Percentiles rank a stretch among this genome's conserved stretches.
phyloP scores from a whole-genome alignment of 805 yeast species.

The Candida ovalis region DNA sequence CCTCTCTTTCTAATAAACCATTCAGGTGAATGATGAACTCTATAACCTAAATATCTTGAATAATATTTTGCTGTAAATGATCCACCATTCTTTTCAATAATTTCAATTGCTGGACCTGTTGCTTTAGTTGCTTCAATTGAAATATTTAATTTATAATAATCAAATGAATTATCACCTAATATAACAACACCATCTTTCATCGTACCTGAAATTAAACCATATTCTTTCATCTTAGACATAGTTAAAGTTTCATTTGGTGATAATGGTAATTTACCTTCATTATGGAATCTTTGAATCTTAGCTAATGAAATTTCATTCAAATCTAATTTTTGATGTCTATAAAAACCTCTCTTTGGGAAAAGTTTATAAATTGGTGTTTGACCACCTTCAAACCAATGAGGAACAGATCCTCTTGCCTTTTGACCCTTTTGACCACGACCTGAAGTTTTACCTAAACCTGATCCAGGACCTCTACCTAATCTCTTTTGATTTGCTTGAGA shows the following conservation, averaged over 20 bases:
- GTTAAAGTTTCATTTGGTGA: constrained; percentile 60
- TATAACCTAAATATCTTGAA: constrained; percentile 55
- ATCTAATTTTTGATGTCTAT: constrained; percentile 53
- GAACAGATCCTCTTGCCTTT: constrained; percentile 88
- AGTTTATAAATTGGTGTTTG: constrained; percentile 87
- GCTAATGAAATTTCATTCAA: constrained; percentile 61
- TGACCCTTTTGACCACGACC: constrained; percentile 99
- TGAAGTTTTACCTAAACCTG: constrained; percentile 89
- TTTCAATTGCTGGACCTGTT: constrained; percentile 63
- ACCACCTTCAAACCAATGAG: constrained; percentile 97
- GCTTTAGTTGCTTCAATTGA: constrained; percentile 83
- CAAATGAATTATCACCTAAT: constrained; percentile 58
- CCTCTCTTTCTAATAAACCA: constrained; percentile 67
- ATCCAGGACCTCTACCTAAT: constrained; percentile 95
- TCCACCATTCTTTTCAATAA: constrained; percentile 73
- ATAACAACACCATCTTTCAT: constrained; percentile 79
- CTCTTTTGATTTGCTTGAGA: constrained; percentile 62
- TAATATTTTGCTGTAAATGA: constrained; percentile 70
- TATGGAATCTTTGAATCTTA: constrained; percentile 67
- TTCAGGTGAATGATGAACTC: constrained; percentile 75
- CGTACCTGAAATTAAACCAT: constrained; percentile 69
- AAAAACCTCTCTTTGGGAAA: constrained; percentile 87
- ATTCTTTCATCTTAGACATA: constrained; percentile 70
- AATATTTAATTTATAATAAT: constrained; percentile 52
- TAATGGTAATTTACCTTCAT: constrained; percentile 59